These are phyloP conservation scores for Phaeosphaeriaceae sp. DNA, from an alignment of 2,329 filamentous ascomycete genomes.

Conservation along the genomic window DNA sequence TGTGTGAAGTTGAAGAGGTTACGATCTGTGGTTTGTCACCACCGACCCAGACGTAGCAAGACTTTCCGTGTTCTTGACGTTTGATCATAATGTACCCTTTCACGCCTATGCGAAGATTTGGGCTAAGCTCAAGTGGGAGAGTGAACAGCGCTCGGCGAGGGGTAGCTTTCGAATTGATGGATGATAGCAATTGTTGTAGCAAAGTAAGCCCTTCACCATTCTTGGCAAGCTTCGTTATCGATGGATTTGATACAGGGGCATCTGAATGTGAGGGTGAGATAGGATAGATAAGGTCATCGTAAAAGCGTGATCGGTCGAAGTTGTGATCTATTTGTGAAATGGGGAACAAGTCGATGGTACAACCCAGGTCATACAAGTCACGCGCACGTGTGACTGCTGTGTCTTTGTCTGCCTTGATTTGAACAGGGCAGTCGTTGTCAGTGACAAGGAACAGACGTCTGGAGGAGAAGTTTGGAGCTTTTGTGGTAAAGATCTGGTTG, in stretches of 20 bases:
- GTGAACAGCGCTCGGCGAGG: constrained; percentile 86
- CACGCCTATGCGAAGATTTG: constrained; percentile 83
- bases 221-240: constrained; percentile 66
- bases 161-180: constrained; percentile 88
- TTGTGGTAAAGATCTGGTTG: constrained; percentile 95
- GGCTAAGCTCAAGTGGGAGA: constrained; percentile 85
- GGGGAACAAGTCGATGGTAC: constrained; percentile 90
- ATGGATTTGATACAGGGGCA: constrained; percentile 61
- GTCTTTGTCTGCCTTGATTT: constrained; percentile 74
- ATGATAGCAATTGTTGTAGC: constrained; percentile 79
- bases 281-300: constrained; percentile 93
- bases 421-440: constrained; percentile 82
- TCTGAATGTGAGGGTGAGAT: constrained; percentile 70
- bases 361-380: constrained; percentile 91
- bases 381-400: constrained; percentile 87
- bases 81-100: constrained; percentile 93
- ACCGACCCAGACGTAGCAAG: constrained; percentile 85
- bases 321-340: constrained; percentile 73
- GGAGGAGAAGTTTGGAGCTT: constrained; percentile 91
- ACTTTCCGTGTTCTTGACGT: constrained; percentile 78
- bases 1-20: constrained; percentile 72
- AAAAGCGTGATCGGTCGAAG: constrained; percentile 87
- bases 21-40: constrained; percentile 87
- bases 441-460: constrained; percentile 94
- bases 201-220: constrained; percentile 78